Evolutionary conservation across 176 grass and related monocot species (phyloP), one percentile per base, ranked within the genome.

Genomic region (Avena insularis): DNA sequence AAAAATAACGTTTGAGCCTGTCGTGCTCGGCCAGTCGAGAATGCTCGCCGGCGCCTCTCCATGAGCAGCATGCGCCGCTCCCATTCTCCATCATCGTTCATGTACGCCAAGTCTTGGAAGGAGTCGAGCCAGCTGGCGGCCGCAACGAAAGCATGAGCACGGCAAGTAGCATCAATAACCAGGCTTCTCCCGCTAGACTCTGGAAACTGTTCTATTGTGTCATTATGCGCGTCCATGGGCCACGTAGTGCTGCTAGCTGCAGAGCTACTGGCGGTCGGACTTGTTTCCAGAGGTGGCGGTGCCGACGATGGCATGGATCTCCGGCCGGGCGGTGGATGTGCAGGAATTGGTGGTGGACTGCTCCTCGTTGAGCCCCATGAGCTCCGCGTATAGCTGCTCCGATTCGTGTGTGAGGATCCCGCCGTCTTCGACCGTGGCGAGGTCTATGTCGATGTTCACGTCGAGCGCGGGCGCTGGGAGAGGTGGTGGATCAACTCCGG

Each of bases 301-400:
- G 65, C 3, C 25, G 67, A 2, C 9, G 77, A 8, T 6, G 88
- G 25, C 25, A 25, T 25, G 25, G 25, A 25, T 25, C 25, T 25
- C 25, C 25, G 25, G 25, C 25, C 25, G 25, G 25, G 25, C 25
- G 25, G 25, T 25, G 25, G 25, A 25, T 25, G 25, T 25, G 25
- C 25, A 25, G 25, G 25, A 25, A 25, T 25, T 25, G 25, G 25
- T 25, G 25, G 25, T 5, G 20, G 58, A 35, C 10, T 60, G 20
- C 69, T 75, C 77, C 27, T 54, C 76, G 75, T 88, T 84, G 76
- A 91, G 90, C n/a, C 60, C 77, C 68, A 80, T 47, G 58, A 91
- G 90, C 85, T 91, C 90, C 11, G 76, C 43, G 82, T 91, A 91
- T 15, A 91, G 82, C 68, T 84, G 40, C 27, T 91, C 90, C 12